These are phyloP conservation scores for Termitomyces sp. DNA, from an alignment of 768 basidiomycete species.

Conservation along the genomic window DNA sequence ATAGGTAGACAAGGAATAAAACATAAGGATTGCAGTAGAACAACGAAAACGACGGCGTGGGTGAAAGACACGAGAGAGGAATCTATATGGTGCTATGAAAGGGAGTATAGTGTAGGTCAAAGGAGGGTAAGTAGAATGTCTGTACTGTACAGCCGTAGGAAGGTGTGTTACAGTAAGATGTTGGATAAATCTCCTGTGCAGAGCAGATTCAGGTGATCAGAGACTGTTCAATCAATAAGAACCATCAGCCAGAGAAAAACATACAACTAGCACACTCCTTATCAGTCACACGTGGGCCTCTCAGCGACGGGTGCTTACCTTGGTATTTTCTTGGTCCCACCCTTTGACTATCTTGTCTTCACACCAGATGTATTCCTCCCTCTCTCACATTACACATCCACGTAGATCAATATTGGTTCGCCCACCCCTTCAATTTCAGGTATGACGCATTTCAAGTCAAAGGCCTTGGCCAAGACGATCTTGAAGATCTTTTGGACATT, in stretches of 20 bases:
- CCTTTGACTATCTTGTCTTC: slow-evolving; percentile 16
- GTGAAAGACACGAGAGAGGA: slow-evolving; percentile 16
- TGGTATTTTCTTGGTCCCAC: slow-evolving; percentile 29
- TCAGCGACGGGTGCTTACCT: slow-evolving; percentile 21
- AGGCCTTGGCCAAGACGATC: slow-evolving; percentile 95
- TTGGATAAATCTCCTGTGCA: background rate
- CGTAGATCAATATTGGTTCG: slow-evolving; percentile 92
- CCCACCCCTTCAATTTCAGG: slow-evolving; percentile 97
- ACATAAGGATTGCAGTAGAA: slow-evolving; percentile 33
- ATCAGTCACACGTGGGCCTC: background rate
- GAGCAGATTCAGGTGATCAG: slow-evolving; percentile 4
- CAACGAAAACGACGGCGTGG: slow-evolving; percentile 40
- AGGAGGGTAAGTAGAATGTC: slow-evolving; percentile 15
- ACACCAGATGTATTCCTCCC: slow-evolving; percentile 16
- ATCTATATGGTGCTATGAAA: slow-evolving; percentile 20
- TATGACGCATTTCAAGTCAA: slow-evolving; percentile 98
- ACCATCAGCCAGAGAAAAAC: slow-evolving; percentile 1
- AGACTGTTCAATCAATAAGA: background rate
- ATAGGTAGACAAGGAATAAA: slow-evolving; percentile 18
- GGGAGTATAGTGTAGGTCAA: slow-evolving; percentile 17
- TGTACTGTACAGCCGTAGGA: slow-evolving; percentile 11
- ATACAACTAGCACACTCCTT: background rate
- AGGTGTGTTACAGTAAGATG: slow-evolving; percentile 2
- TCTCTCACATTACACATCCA: slow-evolving; percentile 59
- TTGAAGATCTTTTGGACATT: slow-evolving; percentile 99